Evolutionary conservation across 2,329 filamentous ascomycete genomes (phyloP).

Genomic region (Endocalyx cinctus): DNA sequence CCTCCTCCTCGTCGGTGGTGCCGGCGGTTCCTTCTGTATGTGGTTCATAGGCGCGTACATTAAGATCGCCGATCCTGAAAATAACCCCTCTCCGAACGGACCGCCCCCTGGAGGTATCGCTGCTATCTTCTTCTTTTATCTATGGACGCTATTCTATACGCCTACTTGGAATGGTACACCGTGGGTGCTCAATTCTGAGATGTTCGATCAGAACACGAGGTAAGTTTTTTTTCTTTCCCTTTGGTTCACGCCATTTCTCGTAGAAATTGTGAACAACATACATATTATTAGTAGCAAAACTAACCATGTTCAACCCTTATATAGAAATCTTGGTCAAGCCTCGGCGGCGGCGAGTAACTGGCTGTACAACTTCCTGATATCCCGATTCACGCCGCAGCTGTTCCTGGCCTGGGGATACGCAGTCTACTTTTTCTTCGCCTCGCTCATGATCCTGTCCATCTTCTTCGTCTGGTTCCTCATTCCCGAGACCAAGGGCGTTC

Average conservation of each 20-base stretch:
- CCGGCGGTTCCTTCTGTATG: slow-evolving; percentile 59
- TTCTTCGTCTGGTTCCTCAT: slow-evolving; percentile 59
- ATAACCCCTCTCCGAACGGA: slow-evolving; percentile 26
- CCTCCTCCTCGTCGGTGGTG: slow-evolving; percentile 54
- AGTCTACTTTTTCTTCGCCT: slow-evolving; percentile 66
- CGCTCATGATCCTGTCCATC: slow-evolving; percentile 53
- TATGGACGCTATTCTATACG: slow-evolving; percentile 70
- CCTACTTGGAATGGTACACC: slow-evolving; percentile 69
- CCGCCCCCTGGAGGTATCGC: slow-evolving; percentile 46
- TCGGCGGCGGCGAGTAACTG: slow-evolving; percentile 69
- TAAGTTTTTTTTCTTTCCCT: slow-evolving; percentile 3
- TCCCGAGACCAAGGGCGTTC: slow-evolving; percentile 63
- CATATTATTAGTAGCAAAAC: too few species aligned
- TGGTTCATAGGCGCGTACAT: slow-evolving; percentile 62
- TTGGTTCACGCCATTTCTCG: too few species aligned
- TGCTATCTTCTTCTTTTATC: slow-evolving; percentile 68
- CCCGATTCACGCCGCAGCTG: slow-evolving; percentile 64
- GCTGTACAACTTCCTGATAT: slow-evolving; percentile 68
- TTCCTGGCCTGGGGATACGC: slow-evolving; percentile 55
- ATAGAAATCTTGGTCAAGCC: slow-evolving; percentile 56
- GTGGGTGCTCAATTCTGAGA: slow-evolving; percentile 72
- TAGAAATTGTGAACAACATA: too few species aligned
- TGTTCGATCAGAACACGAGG: slow-evolving; percentile 67
- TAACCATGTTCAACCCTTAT: too few species aligned
- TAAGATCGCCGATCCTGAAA: slow-evolving; percentile 39